Percentiles rank a stretch among this genome's conserved stretches.
phyloP scores from a whole-genome alignment of 345 rosid species.

The Geranium brycei region DNA sequence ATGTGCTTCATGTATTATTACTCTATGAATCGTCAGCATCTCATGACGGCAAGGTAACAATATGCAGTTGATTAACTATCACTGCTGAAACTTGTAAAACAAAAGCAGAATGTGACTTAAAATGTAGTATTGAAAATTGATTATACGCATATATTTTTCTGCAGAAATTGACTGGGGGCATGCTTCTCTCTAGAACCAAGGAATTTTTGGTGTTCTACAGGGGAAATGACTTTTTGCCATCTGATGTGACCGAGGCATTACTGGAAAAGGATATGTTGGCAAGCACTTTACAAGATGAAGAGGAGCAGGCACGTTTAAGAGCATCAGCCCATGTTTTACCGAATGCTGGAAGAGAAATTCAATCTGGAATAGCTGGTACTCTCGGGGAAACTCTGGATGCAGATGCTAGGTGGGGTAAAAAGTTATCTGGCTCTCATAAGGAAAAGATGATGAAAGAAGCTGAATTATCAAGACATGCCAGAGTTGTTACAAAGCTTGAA shows the following conservation, averaged over 20 bases:
- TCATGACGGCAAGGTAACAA: too few species aligned
- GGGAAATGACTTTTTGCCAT: conserved; percentile 74
- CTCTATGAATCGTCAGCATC: too few species aligned
- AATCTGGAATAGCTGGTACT: conserved; percentile 56
- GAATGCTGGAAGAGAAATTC: conserved; percentile 21
- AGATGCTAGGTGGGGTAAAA: conserved; percentile 62
- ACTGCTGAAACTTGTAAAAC: too few species aligned
- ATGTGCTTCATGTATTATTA: too few species aligned
- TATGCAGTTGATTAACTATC: too few species aligned
- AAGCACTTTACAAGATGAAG: conserved; percentile 54
- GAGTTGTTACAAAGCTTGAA: conserved; percentile 58
- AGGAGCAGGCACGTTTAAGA: conserved; percentile 72
- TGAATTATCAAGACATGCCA: conserved; percentile 51
- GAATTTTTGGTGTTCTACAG: conserved; percentile 89
- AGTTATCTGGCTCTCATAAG: conserved; percentile 35
- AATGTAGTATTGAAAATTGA: conserved; percentile 7
- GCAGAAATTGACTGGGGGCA: conserved; percentile 86
- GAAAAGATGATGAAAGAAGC: conserved; percentile 53
- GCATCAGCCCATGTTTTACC: conserved; percentile 47
- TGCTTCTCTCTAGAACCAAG: conserved; percentile 73
- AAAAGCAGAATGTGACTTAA: too few species aligned
- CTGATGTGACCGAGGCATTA: conserved; percentile 62
- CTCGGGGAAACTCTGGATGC: conserved; percentile 86
- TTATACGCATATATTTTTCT: conserved; percentile 17
- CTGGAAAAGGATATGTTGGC: conserved; percentile 69